A percentile compares a stretch with the other conserved stretches of the same genome.
Evolutionary conservation across 73 alveolate species (phyloP).

Genomic region (Paramecium primaurelia): DNA sequence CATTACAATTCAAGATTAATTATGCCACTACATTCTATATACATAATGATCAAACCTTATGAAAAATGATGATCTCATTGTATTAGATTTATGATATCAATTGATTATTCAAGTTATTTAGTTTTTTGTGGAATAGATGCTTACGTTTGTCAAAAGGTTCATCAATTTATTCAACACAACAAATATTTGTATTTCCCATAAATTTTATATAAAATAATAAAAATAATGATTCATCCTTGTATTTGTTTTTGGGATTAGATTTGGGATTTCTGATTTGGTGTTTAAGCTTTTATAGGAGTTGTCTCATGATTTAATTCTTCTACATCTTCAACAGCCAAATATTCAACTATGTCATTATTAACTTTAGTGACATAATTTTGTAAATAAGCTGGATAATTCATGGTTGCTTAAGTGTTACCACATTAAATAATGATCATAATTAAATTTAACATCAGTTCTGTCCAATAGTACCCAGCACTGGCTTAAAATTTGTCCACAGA

Average conservation of each 20-base stretch:
- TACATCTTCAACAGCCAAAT: conserved; percentile 42
- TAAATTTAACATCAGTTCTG: conserved; percentile 19
- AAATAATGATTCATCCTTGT: neutral
- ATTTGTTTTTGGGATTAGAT: neutral
- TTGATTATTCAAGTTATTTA: neutral
- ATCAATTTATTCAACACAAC: neutral
- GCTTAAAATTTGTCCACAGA: neutral
- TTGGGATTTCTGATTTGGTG: neutral
- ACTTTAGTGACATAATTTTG: conserved; percentile 2
- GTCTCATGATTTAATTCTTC: conserved; percentile 6
- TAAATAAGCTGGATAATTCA: conserved; percentile 17
- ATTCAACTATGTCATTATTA: neutral
- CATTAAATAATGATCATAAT: conserved; percentile 13
- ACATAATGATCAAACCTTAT: conserved; percentile 4
- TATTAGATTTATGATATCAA: neutral
- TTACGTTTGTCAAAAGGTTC: neutral
- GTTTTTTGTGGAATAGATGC: neutral
- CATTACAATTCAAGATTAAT: neutral
- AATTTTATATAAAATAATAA: neutral
- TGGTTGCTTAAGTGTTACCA: conserved; percentile 27
- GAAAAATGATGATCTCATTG: neutral
- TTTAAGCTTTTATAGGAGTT: neutral
- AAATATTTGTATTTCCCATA: neutral
- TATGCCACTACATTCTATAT: conserved; percentile 12
- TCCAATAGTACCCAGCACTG: conserved; percentile 41